These are phyloP conservation scores for Pseudoscleropodium purum DNA, from an alignment of 225 moss, liverwort and hornwort genomes.

Conservation along the genomic window DNA sequence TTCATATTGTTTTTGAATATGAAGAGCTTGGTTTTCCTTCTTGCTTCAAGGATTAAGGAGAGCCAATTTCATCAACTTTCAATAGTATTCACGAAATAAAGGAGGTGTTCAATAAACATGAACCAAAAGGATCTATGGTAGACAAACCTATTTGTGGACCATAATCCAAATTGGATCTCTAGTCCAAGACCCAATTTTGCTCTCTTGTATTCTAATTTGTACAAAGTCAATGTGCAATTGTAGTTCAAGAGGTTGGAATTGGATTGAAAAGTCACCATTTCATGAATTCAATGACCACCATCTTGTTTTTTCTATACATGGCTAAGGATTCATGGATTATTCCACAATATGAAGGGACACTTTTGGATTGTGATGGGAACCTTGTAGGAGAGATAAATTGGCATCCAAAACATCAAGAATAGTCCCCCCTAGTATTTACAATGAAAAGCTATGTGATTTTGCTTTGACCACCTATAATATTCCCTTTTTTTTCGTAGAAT, in stretches of 20 bases:
- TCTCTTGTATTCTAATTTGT: too few relatives aligned
- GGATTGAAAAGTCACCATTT: too few relatives aligned
- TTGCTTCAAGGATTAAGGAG: background rate
- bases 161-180: background rate
- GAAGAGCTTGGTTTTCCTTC: background rate
- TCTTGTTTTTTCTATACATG: too few relatives aligned
- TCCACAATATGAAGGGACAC: background rate
- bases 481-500: background rate
- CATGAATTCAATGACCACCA: background rate
- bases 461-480: background rate
- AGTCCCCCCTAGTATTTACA: background rate
- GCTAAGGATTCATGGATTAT: too few relatives aligned
- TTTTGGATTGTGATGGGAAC: background rate
- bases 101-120: background rate
- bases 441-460: background rate
- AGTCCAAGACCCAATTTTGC: too few relatives aligned
- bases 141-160: background rate
- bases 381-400: background rate
- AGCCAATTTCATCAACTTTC: background rate
- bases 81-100: background rate
- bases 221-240: too few relatives aligned
- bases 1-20: background rate
- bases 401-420: background rate
- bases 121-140: background rate
- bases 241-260: too few relatives aligned